Evolutionary conservation across 2,329 filamentous ascomycete species (phyloP).

Genomic region (Colletotrichum spinosum): DNA sequence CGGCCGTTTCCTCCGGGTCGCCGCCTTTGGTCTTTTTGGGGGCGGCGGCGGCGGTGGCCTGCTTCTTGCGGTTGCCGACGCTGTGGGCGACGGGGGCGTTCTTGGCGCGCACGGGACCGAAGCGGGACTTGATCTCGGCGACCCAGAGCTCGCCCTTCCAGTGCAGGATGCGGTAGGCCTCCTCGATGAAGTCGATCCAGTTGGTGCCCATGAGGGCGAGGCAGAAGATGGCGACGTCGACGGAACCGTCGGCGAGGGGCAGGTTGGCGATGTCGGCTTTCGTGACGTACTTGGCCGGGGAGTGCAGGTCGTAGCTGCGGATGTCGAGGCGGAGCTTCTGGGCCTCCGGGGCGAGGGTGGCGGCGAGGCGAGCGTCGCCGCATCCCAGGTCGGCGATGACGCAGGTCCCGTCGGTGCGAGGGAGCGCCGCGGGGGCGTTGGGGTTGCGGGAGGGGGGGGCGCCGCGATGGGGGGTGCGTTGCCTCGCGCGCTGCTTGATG

Average conservation of each 20-base stretch:
- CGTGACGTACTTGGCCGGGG: constrained; percentile 80
- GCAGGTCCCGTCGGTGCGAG: constrained; percentile 77
- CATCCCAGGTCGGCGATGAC: constrained; percentile 93
- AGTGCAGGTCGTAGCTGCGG: constrained; percentile 88
- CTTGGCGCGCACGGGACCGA: constrained; percentile 62
- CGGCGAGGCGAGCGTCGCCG: constrained; percentile 87
- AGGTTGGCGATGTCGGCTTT: constrained; percentile 89
- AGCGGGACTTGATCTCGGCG: constrained; percentile 95
- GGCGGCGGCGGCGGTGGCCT: constrained; percentile 39
- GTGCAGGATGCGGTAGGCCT: constrained; percentile 90
- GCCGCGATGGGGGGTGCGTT: constrained; percentile 48
- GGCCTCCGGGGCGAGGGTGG: constrained; percentile 71
- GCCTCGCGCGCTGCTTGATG: constrained; percentile 75
- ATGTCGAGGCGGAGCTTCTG: constrained; percentile 79
- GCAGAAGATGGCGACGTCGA: constrained; percentile 94
- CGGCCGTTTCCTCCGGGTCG: constrained; percentile 54
- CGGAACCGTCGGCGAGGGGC: constrained; percentile 78
- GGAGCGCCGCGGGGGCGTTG: constrained; percentile 65
- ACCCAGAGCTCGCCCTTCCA: constrained; percentile 98
- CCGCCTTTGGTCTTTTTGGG: constrained; percentile 59
- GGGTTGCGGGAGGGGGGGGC: constrained; percentile 32
- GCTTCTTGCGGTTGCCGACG: constrained; percentile 75
- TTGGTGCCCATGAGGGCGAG: constrained; percentile 99
- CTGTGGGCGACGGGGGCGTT: constrained; percentile 71
- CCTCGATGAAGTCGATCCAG: constrained; percentile 96